Evolutionary conservation across 306 rosid genomes (phyloP).

Genomic region (Styphnolobium japonicum): DNA sequence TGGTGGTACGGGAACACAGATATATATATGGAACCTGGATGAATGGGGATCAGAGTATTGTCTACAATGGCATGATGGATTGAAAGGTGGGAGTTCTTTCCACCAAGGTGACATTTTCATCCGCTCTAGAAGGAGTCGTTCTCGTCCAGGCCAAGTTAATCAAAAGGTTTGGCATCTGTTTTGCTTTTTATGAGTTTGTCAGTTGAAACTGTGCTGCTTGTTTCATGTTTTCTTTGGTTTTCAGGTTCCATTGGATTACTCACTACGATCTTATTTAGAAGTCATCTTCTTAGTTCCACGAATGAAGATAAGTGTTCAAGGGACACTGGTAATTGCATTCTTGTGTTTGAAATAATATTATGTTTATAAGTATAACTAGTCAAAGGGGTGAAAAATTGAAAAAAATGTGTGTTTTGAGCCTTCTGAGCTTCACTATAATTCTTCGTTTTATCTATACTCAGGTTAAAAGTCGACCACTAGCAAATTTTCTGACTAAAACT

Average conservation of each 20-base stretch:
- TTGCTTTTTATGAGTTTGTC: background rate
- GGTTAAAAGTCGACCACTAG: slow-evolving; percentile 55
- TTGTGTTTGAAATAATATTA: background rate
- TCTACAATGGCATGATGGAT: slow-evolving; percentile 47
- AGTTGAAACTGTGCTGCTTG: background rate
- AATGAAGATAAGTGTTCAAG: slow-evolving; percentile 58
- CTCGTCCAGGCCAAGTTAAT: slow-evolving; percentile 56
- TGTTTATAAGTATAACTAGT: background rate
- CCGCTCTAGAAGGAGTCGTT: slow-evolving; percentile 46
- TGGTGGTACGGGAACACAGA: slow-evolving; percentile 50
- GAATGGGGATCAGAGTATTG: slow-evolving; percentile 54
- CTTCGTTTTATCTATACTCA: slow-evolving; percentile 23
- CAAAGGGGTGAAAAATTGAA: background rate
- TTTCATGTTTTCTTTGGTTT: slow-evolving; percentile 11
- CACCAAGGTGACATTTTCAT: slow-evolving; percentile 54
- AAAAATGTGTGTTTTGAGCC: background rate
- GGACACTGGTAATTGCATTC: slow-evolving; percentile 42
- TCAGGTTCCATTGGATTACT: slow-evolving; percentile 59
- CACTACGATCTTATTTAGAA: slow-evolving; percentile 56
- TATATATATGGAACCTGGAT: slow-evolving; percentile 59
- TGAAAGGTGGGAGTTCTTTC: slow-evolving; percentile 47
- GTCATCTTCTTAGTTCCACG: slow-evolving; percentile 59
- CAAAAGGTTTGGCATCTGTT: slow-evolving; percentile 36
- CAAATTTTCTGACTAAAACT: slow-evolving; percentile 48
- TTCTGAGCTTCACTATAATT: slow-evolving; percentile 8